These are phyloP conservation scores for Candida neerlandica DNA, from an alignment of 1,139 yeast species.

Conservation along the genomic window DNA sequence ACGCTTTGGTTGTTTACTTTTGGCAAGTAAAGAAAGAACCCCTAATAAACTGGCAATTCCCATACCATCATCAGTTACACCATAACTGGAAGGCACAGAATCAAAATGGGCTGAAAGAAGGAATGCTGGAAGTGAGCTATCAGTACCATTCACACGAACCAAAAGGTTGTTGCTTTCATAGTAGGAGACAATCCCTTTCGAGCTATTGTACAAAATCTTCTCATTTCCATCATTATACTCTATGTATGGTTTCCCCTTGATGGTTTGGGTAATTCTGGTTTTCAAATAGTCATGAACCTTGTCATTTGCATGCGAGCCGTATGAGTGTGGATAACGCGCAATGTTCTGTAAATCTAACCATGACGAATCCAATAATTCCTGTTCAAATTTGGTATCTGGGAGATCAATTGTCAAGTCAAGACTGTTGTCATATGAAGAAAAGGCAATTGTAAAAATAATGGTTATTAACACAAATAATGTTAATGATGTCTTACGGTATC, in stretches of 20 bases:
- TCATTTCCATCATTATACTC: slow-evolving; percentile 51
- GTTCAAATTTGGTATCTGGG: slow-evolving; percentile 42
- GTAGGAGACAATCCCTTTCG: slow-evolving; percentile 48
- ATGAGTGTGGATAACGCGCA: slow-evolving; percentile 72
- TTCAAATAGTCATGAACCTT: slow-evolving; percentile 70
- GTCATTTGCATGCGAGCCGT: slow-evolving; percentile 75
- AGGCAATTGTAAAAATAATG: slow-evolving; percentile 33
- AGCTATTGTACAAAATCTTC: slow-evolving; percentile 35
- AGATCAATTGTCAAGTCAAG: slow-evolving; percentile 40
- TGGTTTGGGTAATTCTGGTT: slow-evolving; percentile 38
- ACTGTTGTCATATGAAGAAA: slow-evolving; percentile 36
- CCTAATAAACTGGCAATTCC: slow-evolving; percentile 88
- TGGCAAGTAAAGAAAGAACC: slow-evolving; percentile 53
- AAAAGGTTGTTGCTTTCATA: slow-evolving; percentile 80
- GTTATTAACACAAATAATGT: slow-evolving; percentile 52
- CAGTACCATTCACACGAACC: slow-evolving; percentile 69
- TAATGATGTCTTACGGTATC: slow-evolving; percentile 62
- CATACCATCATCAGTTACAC: slow-evolving; percentile 92
- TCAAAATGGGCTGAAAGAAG: slow-evolving; percentile 86
- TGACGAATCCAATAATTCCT: slow-evolving; percentile 43
- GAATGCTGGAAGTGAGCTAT: slow-evolving; percentile 61
- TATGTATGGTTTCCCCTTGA: slow-evolving; percentile 32
- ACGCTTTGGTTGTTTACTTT: slow-evolving; percentile 58
- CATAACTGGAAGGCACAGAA: slow-evolving; percentile 84
- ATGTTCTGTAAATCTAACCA: slow-evolving; percentile 76